Evolutionary conservation across 495 filamentous ascomycete species (phyloP).

Genomic region (Trichoderma parareesei): DNA sequence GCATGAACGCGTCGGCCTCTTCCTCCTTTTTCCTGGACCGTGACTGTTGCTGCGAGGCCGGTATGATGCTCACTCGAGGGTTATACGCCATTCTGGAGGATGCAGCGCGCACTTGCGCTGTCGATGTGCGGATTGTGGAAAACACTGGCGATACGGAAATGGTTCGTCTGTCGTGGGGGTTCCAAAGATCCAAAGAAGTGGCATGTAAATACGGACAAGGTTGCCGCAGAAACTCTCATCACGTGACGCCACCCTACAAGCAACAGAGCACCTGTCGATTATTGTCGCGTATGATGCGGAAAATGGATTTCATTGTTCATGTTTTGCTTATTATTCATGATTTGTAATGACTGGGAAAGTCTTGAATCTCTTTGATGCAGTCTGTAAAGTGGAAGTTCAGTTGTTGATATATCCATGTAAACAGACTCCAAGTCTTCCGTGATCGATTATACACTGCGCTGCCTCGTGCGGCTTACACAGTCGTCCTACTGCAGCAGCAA

Average conservation of each 20-base stretch:
- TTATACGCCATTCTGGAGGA: constrained; percentile 55
- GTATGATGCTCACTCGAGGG: constrained; percentile 66
- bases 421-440: too few species aligned
- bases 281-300: too few species aligned
- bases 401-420: too few species aligned
- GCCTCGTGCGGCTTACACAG: too few species aligned
- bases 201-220: background rate
- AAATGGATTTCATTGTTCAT: too few species aligned
- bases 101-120: background rate
- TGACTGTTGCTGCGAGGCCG: constrained; percentile 49
- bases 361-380: too few species aligned
- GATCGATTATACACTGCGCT: too few species aligned
- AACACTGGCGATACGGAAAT: background rate
- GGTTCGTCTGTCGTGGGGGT: background rate
- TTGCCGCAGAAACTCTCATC: constrained; percentile 6
- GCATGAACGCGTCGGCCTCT: constrained; percentile 83
- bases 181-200: background rate
- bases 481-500: too few species aligned
- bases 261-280: background rate
- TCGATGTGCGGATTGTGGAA: background rate
- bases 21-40: constrained; percentile 63
- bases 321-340: too few species aligned
- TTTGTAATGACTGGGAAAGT: too few species aligned
- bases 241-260: constrained; percentile 1
- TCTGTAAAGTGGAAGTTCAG: too few species aligned